Evolutionary conservation across 78 protist genomes (phyloP).

Genomic region (Pigoraptor vietnamica): DNA sequence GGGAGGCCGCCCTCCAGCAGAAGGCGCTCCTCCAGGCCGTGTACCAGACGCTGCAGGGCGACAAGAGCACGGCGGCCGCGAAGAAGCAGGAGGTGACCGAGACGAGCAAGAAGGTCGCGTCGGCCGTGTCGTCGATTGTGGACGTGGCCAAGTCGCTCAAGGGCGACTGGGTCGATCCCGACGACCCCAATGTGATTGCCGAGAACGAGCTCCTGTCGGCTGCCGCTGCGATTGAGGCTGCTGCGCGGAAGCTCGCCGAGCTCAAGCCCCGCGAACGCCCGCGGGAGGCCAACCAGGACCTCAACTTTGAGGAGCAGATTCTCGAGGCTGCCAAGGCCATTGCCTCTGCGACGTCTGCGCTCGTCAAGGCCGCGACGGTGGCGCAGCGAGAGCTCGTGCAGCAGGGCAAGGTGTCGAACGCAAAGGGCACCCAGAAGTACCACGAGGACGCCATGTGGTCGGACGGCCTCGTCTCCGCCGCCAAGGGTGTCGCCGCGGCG

Average conservation of each 20-base stretch:
- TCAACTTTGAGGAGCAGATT: slow-evolving; percentile 56
- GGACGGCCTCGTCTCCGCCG: slow-evolving; percentile 72
- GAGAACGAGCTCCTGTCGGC: slow-evolving; percentile 35
- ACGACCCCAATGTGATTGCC: slow-evolving; percentile 32
- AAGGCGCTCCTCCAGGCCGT: neutral
- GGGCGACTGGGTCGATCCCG: slow-evolving; percentile 31
- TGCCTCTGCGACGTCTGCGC: slow-evolving; percentile 47
- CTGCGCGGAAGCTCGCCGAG: slow-evolving; percentile 28
- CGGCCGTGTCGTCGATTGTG: neutral
- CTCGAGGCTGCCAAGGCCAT: slow-evolving; percentile 81
- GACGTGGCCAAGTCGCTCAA: slow-evolving; percentile 24
- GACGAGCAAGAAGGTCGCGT: neutral
- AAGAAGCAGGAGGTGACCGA: neutral
- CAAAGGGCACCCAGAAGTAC: slow-evolving; percentile 16
- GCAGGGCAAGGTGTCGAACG: neutral
- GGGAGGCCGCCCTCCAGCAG: neutral
- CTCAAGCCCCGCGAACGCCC: slow-evolving; percentile 12
- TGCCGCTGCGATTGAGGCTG: slow-evolving; percentile 35
- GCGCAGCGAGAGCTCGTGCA: slow-evolving; percentile 66
- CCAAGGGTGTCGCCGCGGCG: slow-evolving; percentile 63
- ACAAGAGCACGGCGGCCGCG: neutral
- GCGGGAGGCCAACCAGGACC: slow-evolving; percentile 7
- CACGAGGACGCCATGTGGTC: slow-evolving; percentile 67
- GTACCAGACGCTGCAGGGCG: neutral
- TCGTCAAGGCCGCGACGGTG: slow-evolving; percentile 60